These are phyloP conservation scores for Phyllosticta paracitricarpa DNA, from an alignment of 2,329 filamentous ascomycete species.

Conservation along the genomic window DNA sequence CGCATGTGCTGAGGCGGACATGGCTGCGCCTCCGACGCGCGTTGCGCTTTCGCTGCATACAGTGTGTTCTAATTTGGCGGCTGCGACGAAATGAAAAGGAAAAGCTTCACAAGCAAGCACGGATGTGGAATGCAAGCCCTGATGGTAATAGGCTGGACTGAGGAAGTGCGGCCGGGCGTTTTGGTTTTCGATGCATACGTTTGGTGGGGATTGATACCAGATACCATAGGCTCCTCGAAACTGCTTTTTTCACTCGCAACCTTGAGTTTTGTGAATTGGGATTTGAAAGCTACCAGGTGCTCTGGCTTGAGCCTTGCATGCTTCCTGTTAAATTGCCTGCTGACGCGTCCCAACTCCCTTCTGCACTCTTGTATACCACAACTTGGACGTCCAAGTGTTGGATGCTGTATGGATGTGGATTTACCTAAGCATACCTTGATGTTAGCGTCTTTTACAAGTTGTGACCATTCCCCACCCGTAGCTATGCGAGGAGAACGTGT, in stretches of 20 bases:
- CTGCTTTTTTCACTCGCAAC: neutral
- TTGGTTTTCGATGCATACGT: neutral
- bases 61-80: neutral
- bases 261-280: too few species aligned
- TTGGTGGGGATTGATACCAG: slow-evolving; percentile 2
- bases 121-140: neutral
- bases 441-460: too few species aligned
- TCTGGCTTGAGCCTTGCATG: too few species aligned
- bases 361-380: too few species aligned
- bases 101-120: neutral
- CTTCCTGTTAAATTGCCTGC: too few species aligned
- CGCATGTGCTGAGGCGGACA: neutral
- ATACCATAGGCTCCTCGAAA: neutral
- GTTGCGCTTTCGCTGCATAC: slow-evolving; percentile 1
- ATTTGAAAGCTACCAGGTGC: too few species aligned
- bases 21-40: neutral
- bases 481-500: too few species aligned
- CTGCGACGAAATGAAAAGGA: neutral
- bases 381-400: too few species aligned
- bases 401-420: too few species aligned
- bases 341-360: too few species aligned
- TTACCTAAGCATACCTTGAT: too few species aligned
- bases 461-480: too few species aligned
- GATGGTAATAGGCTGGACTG: neutral
- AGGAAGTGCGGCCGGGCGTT: neutral